These are phyloP conservation scores for Xylaria sp. DNA, from an alignment of 2,329 filamentous ascomycete genomes.

Conservation along the genomic window DNA sequence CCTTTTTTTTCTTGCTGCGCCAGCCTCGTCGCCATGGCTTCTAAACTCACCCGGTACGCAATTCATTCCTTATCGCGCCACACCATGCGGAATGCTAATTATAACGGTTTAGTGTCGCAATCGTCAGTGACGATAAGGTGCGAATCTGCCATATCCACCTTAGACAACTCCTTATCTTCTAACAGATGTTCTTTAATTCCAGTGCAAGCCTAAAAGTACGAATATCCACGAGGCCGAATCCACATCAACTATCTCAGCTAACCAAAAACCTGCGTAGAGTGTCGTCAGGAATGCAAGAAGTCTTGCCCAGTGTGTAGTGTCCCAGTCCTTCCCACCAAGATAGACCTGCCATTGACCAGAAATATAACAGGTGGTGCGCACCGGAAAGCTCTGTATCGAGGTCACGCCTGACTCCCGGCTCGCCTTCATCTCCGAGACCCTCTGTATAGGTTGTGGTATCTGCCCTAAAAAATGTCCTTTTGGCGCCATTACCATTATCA, in stretches of 20 bases:
- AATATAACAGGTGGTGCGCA: constrained; percentile 81
- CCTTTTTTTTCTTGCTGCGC: constrained; percentile 3
- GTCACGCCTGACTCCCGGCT: constrained; percentile 89
- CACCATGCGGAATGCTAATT: constrained; percentile 30
- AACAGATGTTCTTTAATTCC: constrained; percentile 37
- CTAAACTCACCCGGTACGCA: constrained; percentile 91
- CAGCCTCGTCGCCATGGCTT: constrained; percentile 69
- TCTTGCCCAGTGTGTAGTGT: constrained; percentile 68
- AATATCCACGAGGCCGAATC: constrained; percentile 31
- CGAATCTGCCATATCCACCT: constrained; percentile 39
- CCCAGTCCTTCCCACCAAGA: too few relatives aligned
- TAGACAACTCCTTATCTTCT: background rate
- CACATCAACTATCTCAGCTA: constrained; percentile 12
- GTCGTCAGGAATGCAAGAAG: constrained; percentile 98
- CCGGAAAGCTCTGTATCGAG: constrained; percentile 97
- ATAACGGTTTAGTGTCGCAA: constrained; percentile 79
- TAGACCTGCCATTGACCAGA: constrained; percentile 34
- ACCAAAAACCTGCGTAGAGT: constrained; percentile 72
- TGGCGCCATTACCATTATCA: constrained; percentile 99
- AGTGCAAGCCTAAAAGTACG: constrained; percentile 88
- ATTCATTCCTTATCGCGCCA: constrained; percentile 10
- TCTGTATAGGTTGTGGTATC: constrained; percentile 99
- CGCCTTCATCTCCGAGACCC: constrained; percentile 95
- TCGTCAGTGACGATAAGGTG: constrained; percentile 98
- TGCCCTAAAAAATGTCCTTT: constrained; percentile 99